Evolutionary conservation across 148 eudicot genomes (phyloP).

Genomic region (Vaccinium macrocarpon): DNA sequence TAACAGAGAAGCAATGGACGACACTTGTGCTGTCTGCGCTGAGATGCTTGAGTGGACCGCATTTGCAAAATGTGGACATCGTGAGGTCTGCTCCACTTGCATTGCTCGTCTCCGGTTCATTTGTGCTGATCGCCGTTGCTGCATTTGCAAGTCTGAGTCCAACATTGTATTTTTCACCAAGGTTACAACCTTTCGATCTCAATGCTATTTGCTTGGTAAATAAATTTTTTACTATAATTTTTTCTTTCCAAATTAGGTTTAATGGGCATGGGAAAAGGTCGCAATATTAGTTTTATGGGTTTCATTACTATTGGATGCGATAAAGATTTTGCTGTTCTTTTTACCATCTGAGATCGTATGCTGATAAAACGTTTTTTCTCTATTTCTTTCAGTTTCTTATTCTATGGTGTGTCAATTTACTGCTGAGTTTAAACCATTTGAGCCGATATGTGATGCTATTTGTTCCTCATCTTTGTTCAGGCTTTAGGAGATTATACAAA

Average conservation of each 20-base stretch:
- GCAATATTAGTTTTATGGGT: not conserved
- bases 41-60: slow-evolving; percentile 86
- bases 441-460: not conserved
- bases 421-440: not conserved
- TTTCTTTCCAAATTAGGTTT: not conserved
- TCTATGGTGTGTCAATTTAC: not conserved
- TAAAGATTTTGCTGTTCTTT: no score
- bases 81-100: slow-evolving; percentile 86
- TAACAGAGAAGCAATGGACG: slow-evolving; percentile 47
- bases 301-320: not conserved
- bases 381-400: not conserved
- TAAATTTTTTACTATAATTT: not conserved
- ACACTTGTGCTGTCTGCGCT: slow-evolving; percentile 83
- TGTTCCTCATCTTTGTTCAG: slow-evolving; percentile 27
- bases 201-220: not conserved
- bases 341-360: not conserved
- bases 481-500: slow-evolving; percentile 80
- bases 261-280: not conserved
- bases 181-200: slow-evolving; percentile 29
- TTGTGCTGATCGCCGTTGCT: slow-evolving; percentile 75
- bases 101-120: slow-evolving; percentile 87
- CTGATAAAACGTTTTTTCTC: not conserved
- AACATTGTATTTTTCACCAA: slow-evolving; percentile 67
- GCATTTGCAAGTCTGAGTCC: slow-evolving; percentile 74
- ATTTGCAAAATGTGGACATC: slow-evolving; percentile 76